Evolutionary conservation across 805 yeast species (phyloP).

Genomic region (Yamadazyma nakazawae): DNA sequence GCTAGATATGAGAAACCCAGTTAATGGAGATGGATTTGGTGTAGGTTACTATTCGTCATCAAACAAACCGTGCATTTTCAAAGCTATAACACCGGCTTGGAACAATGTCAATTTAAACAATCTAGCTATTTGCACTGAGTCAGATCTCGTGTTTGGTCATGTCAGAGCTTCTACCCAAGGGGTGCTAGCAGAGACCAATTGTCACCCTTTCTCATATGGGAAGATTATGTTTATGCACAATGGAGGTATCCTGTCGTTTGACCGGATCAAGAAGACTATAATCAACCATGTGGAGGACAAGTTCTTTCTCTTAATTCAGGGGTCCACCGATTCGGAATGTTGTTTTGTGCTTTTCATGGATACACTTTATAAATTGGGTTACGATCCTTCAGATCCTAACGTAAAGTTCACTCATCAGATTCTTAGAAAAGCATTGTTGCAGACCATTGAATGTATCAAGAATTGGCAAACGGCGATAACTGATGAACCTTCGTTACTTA

Average conservation of each 20-base stretch:
- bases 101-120: constrained; percentile 87
- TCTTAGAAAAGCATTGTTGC: constrained; percentile 64
- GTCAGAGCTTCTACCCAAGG: constrained; percentile 97
- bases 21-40: constrained; percentile 98
- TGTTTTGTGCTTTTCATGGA: constrained; percentile 87
- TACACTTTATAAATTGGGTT: constrained; percentile 70
- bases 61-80: constrained; percentile 84
- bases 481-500: constrained; percentile 71
- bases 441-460: constrained; percentile 72
- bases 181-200: constrained; percentile 88
- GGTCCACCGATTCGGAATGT: constrained; percentile 95
- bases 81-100: constrained; percentile 98
- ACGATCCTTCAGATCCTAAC: constrained; percentile 50
- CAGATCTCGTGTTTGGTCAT: constrained; percentile 85
- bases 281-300: constrained; percentile 74
- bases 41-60: constrained; percentile 73
- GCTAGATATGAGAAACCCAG: constrained; percentile 84
- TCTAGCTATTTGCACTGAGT: constrained; percentile 82
- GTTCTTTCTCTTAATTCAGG: constrained; percentile 79
- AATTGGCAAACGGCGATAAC: constrained; percentile 71
- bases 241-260: constrained; percentile 80
- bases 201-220: constrained; percentile 92
- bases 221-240: constrained; percentile 95
- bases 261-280: constrained; percentile 66
- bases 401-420: constrained; percentile 47